Evolutionary conservation across 2,329 filamentous ascomycete species (phyloP).

Genomic region (Scedosporium boydii): DNA sequence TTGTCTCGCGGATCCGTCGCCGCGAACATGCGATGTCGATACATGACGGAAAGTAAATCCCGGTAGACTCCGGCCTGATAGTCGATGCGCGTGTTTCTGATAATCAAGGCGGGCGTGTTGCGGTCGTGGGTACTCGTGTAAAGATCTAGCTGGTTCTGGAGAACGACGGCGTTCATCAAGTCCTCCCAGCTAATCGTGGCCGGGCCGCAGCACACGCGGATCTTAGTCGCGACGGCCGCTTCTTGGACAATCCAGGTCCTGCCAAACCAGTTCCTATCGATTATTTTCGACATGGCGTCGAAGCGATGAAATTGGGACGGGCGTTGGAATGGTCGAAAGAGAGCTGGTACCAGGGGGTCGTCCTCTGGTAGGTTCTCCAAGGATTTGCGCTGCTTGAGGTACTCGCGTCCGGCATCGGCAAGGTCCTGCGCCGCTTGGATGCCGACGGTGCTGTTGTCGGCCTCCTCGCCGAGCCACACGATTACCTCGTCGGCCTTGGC

Average conservation of each 20-base stretch:
- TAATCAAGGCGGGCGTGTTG: background rate
- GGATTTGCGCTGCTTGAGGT: background rate
- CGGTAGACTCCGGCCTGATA: background rate
- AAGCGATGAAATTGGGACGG: background rate
- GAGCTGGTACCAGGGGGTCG: background rate
- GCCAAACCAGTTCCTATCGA: background rate
- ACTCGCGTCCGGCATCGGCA: background rate
- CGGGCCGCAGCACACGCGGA: background rate
- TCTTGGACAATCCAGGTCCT: background rate
- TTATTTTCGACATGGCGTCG: background rate
- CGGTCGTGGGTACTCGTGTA: background rate
- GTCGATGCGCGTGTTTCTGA: background rate
- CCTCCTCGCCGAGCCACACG: slow-evolving; percentile 10
- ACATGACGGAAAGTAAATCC: background rate
- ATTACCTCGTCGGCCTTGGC: slow-evolving; percentile 8
- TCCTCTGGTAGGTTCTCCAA: background rate
- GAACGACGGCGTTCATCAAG: background rate
- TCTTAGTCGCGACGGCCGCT: background rate
- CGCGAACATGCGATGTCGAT: background rate
- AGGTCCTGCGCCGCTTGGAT: slow-evolving; percentile 2
- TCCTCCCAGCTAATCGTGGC: background rate
- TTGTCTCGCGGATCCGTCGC: background rate
- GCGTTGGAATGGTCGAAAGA: background rate
- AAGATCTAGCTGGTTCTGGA: background rate
- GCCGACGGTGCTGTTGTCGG: slow-evolving; percentile 4